Base-by-base conservation (phyloP, 2,329 filamentous ascomycete genomes). In the Alternaria dauci region DNA sequence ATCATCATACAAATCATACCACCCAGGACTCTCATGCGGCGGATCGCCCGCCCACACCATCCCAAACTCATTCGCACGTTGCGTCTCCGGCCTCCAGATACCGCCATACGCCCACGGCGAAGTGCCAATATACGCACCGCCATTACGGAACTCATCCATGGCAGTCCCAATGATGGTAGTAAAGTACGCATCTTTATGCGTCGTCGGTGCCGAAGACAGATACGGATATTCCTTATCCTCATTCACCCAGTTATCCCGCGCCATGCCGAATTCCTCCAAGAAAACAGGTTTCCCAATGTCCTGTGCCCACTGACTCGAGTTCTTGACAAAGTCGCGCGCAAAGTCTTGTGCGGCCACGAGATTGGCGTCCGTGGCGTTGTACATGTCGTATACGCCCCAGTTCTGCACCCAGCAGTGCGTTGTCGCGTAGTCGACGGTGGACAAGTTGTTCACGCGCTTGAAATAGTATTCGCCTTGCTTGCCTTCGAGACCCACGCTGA, bases 1-100 rank as follows among this genome's bases (percentile, higher is more conserved):
- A 7, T 71, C 72, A 56, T 80, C 76, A 42, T 80, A 80, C 42
- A 80, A 38, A 61, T 79, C 78, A 53, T 80, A 80, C 78, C 78
- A 80, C 0, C 78, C 78, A 0, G 78, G 77, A 5, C 66, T 66
- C 62, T 80, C 78, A 55, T 80, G 78, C 1, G 78, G 78, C 18
- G 78, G 78, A 51, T 80, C 78, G 3, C 78, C 78, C 1, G 78
- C 78, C 78, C 78, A 80, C 0, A 80, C 71, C 73, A 79, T 78
- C 2, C 77, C 78, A 55, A 80, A 79, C 6, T 73, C 72, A 61
- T 80, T 78, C 8, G 67, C 67, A 32, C 68, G 53, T 60, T 80
- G 74, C n/a, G 76, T 78, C 58, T 80, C 78, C 0, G 78, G 78
- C 1, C 78, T 67, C 58, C 74, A 80, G 2, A 77, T 57, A 5